Base-by-base conservation (phyloP, 345 rosid species). In the Citrus unshiu region DNA sequence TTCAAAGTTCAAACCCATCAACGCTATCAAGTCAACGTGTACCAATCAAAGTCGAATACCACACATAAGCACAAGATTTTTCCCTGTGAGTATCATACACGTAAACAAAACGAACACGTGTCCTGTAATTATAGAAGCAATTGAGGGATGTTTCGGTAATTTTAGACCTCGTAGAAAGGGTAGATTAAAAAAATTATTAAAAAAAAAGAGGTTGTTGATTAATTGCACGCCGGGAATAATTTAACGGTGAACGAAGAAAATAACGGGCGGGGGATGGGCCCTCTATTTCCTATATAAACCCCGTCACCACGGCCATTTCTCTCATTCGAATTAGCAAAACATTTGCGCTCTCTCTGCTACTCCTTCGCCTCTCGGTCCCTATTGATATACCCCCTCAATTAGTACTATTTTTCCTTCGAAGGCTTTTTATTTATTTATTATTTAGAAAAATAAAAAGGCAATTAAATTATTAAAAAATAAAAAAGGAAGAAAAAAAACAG, bases 231-330 rank as follows among this genome's bases (percentile, higher is more conserved):
- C 79, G 79, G 25, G 18, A 70, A 65, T 64, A 69, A 54, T 74
- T 74, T 66, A 74, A 70, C 79, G 70, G 74, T 62, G 84, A 71
- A 32, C 85, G 81, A 87, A 80, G 83, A 71, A 67, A 73, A 83
- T n/a, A 70, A 77, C 83, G 85, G 83, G 77, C 86, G 86, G 83
- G 77, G 62, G 72, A 32, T 74, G 77, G 85, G 49, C 77, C 80
- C 83, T 78, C 74, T 77, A 82, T 86, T 88, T 84, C 88, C 91
- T 90, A 90, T 90, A 90, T 90, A 90, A 82, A 80, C 76, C 83
- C 83, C 88, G 22, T 72, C 37, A 37, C 72, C 83, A 74, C 54
- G 18, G 43, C 57, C 66, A 22, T 46, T 34, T 64, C 75, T 68
- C 68, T 27, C 67, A 77, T 69, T 63, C 16, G 62, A 22, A 70